Base-by-base conservation (phyloP, 306 rosid genomes). In the Aeschynomene evenia region DNA sequence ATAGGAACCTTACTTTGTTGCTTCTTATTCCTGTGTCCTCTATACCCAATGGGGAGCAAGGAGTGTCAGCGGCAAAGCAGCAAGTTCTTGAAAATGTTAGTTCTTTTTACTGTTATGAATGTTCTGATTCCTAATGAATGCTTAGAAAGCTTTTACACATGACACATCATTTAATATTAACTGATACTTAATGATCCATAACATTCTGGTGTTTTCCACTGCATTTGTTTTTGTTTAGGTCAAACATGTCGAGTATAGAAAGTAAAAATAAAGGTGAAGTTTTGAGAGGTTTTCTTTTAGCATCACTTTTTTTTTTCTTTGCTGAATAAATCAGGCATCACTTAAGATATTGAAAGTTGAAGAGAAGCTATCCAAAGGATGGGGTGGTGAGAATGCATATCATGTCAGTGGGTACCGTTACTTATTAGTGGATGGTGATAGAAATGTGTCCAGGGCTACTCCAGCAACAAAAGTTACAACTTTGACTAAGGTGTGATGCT, bases 311-410 rank as follows among this genome's bases (percentile, higher is more conserved):
- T 71, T 46, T 37, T 37, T 67, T 72, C 16, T 71, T 77, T 74
- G 52, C 68, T 65, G 58, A 71, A 62, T 66, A 31, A 79, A 71
- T 53, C 85, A 94, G 99, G 95, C 91, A 31, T 86, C 91, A 68
- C 81, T 75, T 24, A 87, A 91, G 83, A 85, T 94, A 77, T 61
- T 84, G 74, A 91, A 84, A 89, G 89, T 94, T 72, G 99, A 91
- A 81, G 99, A 94, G 83, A 94, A 89, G 67, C 80, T 94, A 70
- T 91, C 97, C 9, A 94, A 89, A 86, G 99, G 99, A 77, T 94
- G 99, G 99, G 95, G 85, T 34, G 99, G 99, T 73, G 97, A 94
- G 79, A 94, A 89, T 79, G 99, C 96, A 15, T 91, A 94, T 81
- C 99, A 94, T 75, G 99, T 94, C 29, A 26, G 85, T 29, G 97